phyloP scores from a whole-genome alignment of 1,284 basidiomycete genomes.

The Pseudozyma sp. region DNA sequence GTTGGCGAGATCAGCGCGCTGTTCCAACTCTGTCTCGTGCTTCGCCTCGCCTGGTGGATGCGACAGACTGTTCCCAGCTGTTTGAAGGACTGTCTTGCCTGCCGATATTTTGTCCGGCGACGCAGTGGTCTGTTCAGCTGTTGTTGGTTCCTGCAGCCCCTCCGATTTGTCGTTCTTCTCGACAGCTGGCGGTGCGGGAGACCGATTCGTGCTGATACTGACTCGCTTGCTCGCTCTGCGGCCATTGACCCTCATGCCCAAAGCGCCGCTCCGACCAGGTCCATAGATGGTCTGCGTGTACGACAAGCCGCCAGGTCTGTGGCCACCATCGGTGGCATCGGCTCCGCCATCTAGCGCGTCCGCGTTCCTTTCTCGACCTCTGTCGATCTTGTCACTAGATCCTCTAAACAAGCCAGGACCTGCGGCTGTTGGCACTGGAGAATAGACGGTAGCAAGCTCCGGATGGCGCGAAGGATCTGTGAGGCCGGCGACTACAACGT shows the following conservation, averaged over 20 bases:
- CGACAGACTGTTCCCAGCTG: not conserved
- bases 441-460: slow-evolving; percentile 53
- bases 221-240: slow-evolving; percentile 45
- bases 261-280: slow-evolving; percentile 48
- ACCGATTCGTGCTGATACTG: slow-evolving; percentile 29
- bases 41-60: not conserved
- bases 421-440: slow-evolving; percentile 39
- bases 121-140: not conserved
- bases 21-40: not conserved
- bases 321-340: slow-evolving; percentile 2
- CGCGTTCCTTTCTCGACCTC: not conserved
- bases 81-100: not conserved
- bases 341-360: not conserved
- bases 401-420: slow-evolving; percentile 24
- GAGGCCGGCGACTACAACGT: slow-evolving; percentile 50
- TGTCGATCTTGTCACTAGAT: slow-evolving; percentile 3
- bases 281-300: slow-evolving; percentile 63
- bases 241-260: slow-evolving; percentile 59
- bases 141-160: not conserved
- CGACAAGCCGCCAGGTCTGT: slow-evolving; percentile 22
- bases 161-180: slow-evolving; percentile 1
- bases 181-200: slow-evolving; percentile 7
- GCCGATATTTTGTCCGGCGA: not conserved
- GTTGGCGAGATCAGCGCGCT: not conserved
- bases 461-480: slow-evolving; percentile 43